Percentiles rank a stretch among this genome's conserved stretches.
Conservation (phyloP, 2,329 filamentous ascomycete species). For the Aurifilum marmelostoma region DNA sequence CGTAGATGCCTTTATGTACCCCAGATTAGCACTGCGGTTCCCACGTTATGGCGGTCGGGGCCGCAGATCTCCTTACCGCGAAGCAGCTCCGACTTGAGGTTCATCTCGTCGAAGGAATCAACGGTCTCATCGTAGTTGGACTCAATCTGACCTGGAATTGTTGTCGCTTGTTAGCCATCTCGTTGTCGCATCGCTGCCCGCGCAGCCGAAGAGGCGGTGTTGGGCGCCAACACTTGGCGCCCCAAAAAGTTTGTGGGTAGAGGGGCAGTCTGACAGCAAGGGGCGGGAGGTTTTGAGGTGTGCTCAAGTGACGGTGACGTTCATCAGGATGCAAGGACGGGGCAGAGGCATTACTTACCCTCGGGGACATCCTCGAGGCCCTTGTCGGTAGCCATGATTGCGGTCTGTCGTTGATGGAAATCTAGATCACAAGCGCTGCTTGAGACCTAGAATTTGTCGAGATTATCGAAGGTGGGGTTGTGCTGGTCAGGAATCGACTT, state of each 20-base stretch:
- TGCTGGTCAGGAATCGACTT: constrained; percentile 41
- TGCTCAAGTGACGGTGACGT: background rate
- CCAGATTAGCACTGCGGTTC: constrained; percentile 33
- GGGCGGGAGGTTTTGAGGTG: constrained; percentile 23
- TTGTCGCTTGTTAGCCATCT: constrained; percentile 20
- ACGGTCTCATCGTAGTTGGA: constrained; percentile 99
- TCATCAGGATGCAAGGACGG: constrained; percentile 9
- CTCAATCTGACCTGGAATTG: constrained; percentile 87
- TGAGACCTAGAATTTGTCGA: constrained; percentile 65
- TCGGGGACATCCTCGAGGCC: constrained; percentile 98
- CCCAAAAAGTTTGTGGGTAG: constrained; percentile 19
- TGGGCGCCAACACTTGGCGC: background rate
- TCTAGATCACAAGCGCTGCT: constrained; percentile 78
- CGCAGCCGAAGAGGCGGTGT: background rate
- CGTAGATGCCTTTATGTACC: constrained; percentile 75
- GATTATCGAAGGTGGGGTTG: constrained; percentile 44
- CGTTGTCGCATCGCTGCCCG: constrained; percentile 2
- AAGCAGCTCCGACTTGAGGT: constrained; percentile 94
- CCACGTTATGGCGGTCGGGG: constrained; percentile 28
- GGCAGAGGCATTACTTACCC: constrained; percentile 63
- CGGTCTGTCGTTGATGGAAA: constrained; percentile 58
- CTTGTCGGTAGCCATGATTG: constrained; percentile 98
- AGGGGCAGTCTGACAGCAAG: constrained; percentile 15
- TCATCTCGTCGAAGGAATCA: constrained; percentile 99
- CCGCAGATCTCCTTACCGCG: constrained; percentile 64